phyloP scores from a whole-genome alignment of 2,329 filamentous ascomycete species.

The Monilinia vaccinii-corymbosi region DNA sequence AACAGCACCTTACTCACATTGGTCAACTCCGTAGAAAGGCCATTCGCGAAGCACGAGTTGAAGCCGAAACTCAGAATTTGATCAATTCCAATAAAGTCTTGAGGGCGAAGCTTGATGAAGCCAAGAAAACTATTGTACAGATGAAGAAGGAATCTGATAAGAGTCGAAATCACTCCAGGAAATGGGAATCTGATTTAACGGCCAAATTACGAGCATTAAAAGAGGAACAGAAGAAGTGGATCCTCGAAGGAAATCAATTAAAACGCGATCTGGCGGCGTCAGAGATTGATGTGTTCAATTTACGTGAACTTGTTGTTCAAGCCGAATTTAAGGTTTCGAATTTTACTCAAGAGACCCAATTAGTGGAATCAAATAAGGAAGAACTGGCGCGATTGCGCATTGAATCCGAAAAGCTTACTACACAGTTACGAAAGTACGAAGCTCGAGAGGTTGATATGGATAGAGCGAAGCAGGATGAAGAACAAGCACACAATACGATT shows the following conservation, averaged over 20 bases:
- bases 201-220: conserved; percentile 56
- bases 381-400: conserved; percentile 51
- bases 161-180: conserved; percentile 63
- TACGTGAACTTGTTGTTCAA: conserved; percentile 57
- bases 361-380: conserved; percentile 50
- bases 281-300: conserved; percentile 51
- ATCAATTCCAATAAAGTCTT: conserved; percentile 68
- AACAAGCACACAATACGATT: conserved; percentile 48
- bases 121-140: conserved; percentile 60
- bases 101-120: conserved; percentile 63
- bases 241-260: conserved; percentile 46
- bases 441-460: conserved; percentile 53
- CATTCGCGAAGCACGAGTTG: conserved; percentile 66
- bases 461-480: conserved; percentile 46
- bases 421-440: conserved; percentile 53
- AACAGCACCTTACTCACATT: conserved; percentile 75
- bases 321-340: conserved; percentile 60
- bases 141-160: conserved; percentile 64
- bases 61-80: conserved; percentile 74
- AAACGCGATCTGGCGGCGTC: conserved; percentile 49
- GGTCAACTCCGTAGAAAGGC: conserved; percentile 67
- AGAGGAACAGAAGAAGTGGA: conserved; percentile 61
- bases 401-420: conserved; percentile 52
- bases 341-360: conserved; percentile 53
- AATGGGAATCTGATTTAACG: conserved; percentile 65